These are phyloP conservation scores for Calonectria crousiana DNA, from an alignment of 2,329 filamentous ascomycete genomes.

Conservation along the genomic window DNA sequence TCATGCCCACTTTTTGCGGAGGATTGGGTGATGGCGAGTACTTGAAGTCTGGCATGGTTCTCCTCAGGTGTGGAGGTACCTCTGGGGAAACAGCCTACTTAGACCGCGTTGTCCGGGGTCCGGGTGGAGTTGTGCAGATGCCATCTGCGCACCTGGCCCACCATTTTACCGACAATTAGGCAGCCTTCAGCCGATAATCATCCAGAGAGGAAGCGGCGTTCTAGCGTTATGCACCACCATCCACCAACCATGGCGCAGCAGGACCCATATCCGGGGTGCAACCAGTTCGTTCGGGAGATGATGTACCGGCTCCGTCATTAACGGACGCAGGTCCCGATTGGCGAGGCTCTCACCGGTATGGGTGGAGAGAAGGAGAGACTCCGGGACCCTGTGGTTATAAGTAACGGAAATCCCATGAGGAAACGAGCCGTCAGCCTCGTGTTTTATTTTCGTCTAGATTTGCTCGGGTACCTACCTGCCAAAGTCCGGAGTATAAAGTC, in stretches of 20 bases:
- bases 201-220: constrained; percentile 3
- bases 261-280: background rate
- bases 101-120: constrained; percentile 6
- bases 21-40: constrained; percentile 1
- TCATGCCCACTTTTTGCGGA: constrained; percentile 26
- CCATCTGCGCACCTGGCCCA: background rate
- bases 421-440: background rate
- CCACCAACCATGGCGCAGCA: background rate
- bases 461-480: background rate
- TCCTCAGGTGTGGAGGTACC: constrained; percentile 15
- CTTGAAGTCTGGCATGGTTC: constrained; percentile 8
- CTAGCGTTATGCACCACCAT: background rate
- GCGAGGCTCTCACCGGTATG: background rate
- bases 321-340: constrained; percentile 23
- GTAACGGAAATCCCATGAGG: background rate
- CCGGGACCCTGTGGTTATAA: background rate
- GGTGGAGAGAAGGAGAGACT: background rate
- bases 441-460: background rate
- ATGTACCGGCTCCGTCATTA: background rate
- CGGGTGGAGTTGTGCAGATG: constrained; percentile 4
- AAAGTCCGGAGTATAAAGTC: background rate
- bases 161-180: background rate
- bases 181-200: background rate
- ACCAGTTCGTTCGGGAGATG: background rate
- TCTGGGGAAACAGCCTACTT: constrained; percentile 20